These are phyloP conservation scores for Dictyostelium citrinum DNA, from an alignment of 78 protist genomes.

Conservation along the genomic window DNA sequence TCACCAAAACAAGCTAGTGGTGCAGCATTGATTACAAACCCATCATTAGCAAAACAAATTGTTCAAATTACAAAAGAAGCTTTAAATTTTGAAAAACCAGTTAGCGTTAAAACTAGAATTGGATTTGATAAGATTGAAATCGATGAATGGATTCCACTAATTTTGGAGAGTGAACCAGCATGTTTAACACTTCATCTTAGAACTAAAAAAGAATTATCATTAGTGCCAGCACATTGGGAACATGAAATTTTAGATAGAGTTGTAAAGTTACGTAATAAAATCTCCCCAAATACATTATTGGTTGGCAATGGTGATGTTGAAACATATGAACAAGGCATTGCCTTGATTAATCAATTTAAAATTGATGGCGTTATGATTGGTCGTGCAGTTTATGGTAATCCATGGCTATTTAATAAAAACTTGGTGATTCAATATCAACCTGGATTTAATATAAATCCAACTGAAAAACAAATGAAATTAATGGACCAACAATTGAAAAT, in stretches of 20 bases:
- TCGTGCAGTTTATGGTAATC: conserved; percentile 49
- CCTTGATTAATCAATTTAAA: neutral
- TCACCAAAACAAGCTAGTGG: conserved; percentile 67
- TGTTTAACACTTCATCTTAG: conserved; percentile 35
- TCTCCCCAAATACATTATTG: conserved; percentile 2
- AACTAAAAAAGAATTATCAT: conserved; percentile 59
- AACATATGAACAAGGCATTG: neutral
- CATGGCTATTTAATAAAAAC: conserved; percentile 28
- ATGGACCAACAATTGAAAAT: neutral
- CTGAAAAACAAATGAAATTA: neutral
- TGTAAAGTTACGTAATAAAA: neutral
- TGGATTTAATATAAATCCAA: neutral
- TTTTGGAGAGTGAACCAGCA: conserved; percentile 11
- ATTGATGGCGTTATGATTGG: conserved; percentile 64
- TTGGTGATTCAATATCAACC: neutral
- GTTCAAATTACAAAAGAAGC: neutral
- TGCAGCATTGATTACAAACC: conserved; percentile 18
- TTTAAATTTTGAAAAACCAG: conserved; percentile 14
- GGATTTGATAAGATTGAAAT: conserved; percentile 68
- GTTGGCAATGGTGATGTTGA: conserved; percentile 73
- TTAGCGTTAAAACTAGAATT: conserved; percentile 56
- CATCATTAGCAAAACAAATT: conserved; percentile 6
- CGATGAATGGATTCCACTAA: conserved; percentile 42
- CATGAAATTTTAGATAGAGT: neutral
- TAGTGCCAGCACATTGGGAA: conserved; percentile 73